Evolutionary conservation across 768 basidiomycete species (phyloP).

Genomic region (Psilocybe tampanensis): DNA sequence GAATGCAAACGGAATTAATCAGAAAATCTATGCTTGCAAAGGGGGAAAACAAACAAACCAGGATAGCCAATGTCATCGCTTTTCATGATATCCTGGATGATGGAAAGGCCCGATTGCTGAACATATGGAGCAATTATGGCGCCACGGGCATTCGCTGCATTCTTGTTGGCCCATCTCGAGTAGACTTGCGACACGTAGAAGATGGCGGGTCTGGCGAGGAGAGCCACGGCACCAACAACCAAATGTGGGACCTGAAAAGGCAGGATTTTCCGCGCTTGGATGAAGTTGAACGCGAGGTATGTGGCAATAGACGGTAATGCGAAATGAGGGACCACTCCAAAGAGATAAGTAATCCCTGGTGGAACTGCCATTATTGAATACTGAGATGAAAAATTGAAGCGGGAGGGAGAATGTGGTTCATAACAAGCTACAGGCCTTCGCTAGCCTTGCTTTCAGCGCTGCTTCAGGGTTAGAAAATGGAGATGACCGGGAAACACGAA

Average conservation of each 20-base stretch:
- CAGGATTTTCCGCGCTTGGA: neutral
- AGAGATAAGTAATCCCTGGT: neutral
- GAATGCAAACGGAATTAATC: neutral
- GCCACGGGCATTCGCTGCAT: neutral
- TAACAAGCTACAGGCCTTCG: too few relatives aligned
- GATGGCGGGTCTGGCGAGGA: neutral
- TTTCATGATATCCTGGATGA: neutral
- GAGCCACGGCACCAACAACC: neutral
- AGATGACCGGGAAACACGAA: too few relatives aligned
- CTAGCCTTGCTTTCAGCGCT: too few relatives aligned
- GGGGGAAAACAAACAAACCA: neutral
- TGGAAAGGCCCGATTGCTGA: neutral
- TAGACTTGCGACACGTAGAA: neutral
- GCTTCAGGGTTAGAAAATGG: too few relatives aligned
- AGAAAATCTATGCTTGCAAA: neutral
- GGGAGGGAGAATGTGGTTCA: too few relatives aligned
- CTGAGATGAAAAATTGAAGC: too few relatives aligned
- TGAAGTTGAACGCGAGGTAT: neutral
- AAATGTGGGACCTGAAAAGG: neutral
- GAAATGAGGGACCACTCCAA: neutral
- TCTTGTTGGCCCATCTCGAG: neutral
- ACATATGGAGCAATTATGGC: constrained; percentile 1
- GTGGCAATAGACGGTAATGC: neutral
- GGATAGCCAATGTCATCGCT: neutral
- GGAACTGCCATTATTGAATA: neutral